Conservation (phyloP, 805 yeast genomes). For the Kodamaea kaohsiungensis region DNA sequence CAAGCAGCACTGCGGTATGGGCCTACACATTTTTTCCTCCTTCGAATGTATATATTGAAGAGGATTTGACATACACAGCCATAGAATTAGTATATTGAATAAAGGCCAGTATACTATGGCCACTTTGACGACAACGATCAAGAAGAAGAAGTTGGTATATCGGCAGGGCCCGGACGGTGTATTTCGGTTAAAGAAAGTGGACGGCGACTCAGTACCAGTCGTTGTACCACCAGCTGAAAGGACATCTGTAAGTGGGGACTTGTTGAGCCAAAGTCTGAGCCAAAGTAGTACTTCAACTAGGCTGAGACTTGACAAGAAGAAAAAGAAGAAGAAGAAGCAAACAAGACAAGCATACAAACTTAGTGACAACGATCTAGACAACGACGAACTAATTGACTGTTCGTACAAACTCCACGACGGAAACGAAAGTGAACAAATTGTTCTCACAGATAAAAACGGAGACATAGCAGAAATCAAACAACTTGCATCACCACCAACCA, state of each 20-base stretch:
- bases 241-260: no score
- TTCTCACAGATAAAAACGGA: no score
- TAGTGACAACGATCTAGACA: background rate
- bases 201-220: constrained; percentile 1
- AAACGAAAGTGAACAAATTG: no score
- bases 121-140: constrained; percentile 14
- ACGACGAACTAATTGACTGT: background rate
- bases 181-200: constrained; percentile 33
- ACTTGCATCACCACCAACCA: background rate
- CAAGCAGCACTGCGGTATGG: background rate
- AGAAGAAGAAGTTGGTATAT: constrained; percentile 33
- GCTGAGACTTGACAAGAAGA: background rate
- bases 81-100: background rate
- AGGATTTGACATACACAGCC: background rate
- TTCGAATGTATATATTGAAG: background rate
- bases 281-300: background rate
- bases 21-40: background rate
- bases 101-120: constrained; percentile 7
- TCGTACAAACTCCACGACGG: background rate
- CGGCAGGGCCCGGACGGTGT: constrained; percentile 42
- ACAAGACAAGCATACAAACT: background rate
- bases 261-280: no score
- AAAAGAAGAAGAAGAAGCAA: background rate
- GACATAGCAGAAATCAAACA: background rate
- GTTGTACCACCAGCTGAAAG: background rate